phyloP scores from a whole-genome alignment of 2,329 filamentous ascomycete species.

The Zalaria sp. region DNA sequence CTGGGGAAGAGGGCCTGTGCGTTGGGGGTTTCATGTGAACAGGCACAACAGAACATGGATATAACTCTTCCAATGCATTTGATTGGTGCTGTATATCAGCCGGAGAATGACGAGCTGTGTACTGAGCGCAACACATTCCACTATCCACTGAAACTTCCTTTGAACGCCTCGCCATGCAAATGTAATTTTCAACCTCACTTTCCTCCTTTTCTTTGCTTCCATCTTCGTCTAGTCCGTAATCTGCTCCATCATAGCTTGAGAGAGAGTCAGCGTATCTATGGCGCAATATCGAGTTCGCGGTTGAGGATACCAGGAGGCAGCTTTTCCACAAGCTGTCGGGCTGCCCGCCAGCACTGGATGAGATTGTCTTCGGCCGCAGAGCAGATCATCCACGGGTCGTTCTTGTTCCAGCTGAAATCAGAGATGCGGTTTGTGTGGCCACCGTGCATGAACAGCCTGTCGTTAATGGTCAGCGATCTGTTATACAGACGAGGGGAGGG shows the following conservation, averaged over 20 bases:
- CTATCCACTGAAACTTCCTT: no score
- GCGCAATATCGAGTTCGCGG: conserved; percentile 13
- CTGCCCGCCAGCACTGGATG: conserved; percentile 60
- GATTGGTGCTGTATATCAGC: no score
- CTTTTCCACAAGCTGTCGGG: conserved; percentile 20
- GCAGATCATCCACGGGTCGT: conserved; percentile 92
- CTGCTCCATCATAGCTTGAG: conserved; percentile 1
- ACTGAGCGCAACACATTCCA: no score
- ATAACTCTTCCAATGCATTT: no score
- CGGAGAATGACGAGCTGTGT: no score
- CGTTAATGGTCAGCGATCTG: conserved; percentile 6
- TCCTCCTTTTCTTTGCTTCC: no score
- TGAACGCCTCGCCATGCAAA: no score
- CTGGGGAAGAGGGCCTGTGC: no score
- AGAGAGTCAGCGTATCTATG: conserved; percentile 1
- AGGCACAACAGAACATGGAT: no score
- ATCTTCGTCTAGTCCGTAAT: neutral
- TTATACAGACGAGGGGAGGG: conserved; percentile 5
- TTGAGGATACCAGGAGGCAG: conserved; percentile 15
- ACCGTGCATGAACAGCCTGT: conserved; percentile 90
- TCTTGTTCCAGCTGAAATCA: conserved; percentile 96
- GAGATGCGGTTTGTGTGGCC: conserved; percentile 94
- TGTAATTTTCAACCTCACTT: no score
- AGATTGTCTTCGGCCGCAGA: conserved; percentile 95
- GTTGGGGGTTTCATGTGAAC: no score